Percentiles rank a stretch among this genome's conserved stretches.
Evolutionary conservation across 768 basidiomycete genomes (phyloP).

Genomic region (Lactarius akahatsu): DNA sequence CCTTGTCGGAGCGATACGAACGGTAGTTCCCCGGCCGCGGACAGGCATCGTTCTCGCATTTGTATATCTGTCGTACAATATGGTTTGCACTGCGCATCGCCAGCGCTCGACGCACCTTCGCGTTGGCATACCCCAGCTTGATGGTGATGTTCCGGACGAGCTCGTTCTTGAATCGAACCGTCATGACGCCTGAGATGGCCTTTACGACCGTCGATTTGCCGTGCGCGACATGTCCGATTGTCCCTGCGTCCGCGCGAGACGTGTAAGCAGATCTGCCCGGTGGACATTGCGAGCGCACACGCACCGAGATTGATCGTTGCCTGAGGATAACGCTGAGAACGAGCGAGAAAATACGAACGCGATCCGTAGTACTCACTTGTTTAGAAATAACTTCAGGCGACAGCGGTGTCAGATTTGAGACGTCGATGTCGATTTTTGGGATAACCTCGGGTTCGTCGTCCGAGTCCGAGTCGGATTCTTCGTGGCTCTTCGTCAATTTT

Average conservation of each 20-base stretch:
- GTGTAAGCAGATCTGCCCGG: not conserved
- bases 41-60: conserved; percentile 92
- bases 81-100: no score
- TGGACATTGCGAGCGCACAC: not conserved
- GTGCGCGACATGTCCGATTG: conserved; percentile 99
- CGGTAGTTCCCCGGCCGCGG: conserved; percentile 93
- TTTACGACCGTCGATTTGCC: conserved; percentile 96
- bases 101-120: conserved; percentile 66
- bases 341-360: no score
- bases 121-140: conserved; percentile 60
- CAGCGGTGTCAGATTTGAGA: no score
- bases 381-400: no score
- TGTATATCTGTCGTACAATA: conserved; percentile 72
- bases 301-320: no score
- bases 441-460: no score
- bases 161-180: conserved; percentile 94
- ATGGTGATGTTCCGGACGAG: conserved; percentile 57
- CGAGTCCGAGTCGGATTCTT: no score
- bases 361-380: no score
- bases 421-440: no score
- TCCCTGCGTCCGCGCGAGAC: conserved; percentile 52
- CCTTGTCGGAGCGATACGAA: conserved; percentile 92
- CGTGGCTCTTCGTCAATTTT: no score
- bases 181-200: conserved; percentile 97
- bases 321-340: no score